Conservation (phyloP, 768 basidiomycete genomes). For the Suillus subluteus region DNA sequence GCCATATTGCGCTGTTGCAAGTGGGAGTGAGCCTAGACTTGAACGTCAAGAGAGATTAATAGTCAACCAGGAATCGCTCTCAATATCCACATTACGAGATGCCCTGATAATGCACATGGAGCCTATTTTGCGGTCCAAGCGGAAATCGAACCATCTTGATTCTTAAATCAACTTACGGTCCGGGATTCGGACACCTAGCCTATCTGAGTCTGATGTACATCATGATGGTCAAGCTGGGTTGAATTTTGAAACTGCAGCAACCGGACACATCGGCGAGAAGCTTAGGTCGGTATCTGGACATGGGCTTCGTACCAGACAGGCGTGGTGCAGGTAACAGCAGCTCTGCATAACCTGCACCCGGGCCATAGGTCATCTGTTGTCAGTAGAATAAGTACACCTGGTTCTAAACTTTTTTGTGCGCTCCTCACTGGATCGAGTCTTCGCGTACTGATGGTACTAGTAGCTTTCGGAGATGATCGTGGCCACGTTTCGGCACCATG, state of each 20-base stretch:
- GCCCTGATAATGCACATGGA: neutral
- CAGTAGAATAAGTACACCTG: too few relatives aligned
- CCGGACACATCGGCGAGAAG: neutral
- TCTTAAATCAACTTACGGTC: neutral
- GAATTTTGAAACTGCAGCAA: neutral
- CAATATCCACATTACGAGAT: neutral
- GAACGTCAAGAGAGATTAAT: neutral
- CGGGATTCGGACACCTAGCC: too few relatives aligned
- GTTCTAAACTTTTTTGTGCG: too few relatives aligned
- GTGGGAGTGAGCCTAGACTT: neutral
- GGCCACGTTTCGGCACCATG: too few relatives aligned
- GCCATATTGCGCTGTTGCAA: neutral
- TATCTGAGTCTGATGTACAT: neutral
- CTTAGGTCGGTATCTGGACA: neutral
- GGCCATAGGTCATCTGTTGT: too few relatives aligned
- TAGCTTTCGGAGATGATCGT: too few relatives aligned
- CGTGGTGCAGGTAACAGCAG: neutral
- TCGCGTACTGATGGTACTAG: too few relatives aligned
- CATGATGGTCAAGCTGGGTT: neutral
- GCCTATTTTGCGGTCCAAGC: neutral
- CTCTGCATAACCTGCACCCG: neutral
- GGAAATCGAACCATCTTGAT: neutral
- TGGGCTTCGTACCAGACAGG: neutral
- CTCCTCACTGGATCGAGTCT: too few relatives aligned
- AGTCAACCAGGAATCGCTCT: neutral